phyloP scores from a whole-genome alignment of 2,329 filamentous ascomycete genomes.

The Monilinia polystroma region DNA sequence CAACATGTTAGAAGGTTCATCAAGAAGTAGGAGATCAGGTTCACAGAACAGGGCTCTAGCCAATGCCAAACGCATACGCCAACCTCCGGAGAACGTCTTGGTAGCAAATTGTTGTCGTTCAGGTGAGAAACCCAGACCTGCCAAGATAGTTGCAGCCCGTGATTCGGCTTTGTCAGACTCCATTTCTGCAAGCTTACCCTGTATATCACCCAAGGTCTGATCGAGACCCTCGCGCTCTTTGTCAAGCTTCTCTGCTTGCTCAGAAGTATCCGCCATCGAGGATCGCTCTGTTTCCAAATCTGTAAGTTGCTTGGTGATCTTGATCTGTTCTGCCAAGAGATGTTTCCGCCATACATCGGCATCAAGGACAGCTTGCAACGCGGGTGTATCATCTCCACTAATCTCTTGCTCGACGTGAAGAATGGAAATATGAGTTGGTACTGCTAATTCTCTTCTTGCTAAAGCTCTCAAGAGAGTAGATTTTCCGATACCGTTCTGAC shows the following conservation, averaged over 20 bases:
- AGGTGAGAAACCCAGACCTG: slow-evolving; percentile 92
- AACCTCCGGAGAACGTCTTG: slow-evolving; percentile 98
- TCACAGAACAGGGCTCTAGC: slow-evolving; percentile 97
- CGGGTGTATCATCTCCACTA: slow-evolving; percentile 90
- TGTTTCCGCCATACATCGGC: slow-evolving; percentile 99
- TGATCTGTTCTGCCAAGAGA: slow-evolving; percentile 81
- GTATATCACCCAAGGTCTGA: slow-evolving; percentile 85
- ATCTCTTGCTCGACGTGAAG: slow-evolving; percentile 99
- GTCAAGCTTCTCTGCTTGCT: slow-evolving; percentile 82
- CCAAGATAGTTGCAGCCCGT: slow-evolving; percentile 90
- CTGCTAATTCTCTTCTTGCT: slow-evolving; percentile 87
- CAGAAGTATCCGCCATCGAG: slow-evolving; percentile 85
- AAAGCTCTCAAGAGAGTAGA: slow-evolving; percentile 90
- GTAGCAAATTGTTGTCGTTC: slow-evolving; percentile 91
- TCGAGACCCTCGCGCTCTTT: slow-evolving; percentile 87
- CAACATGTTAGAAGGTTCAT: slow-evolving; percentile 99
- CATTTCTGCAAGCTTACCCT: slow-evolving; percentile 93
- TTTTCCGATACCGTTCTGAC: slow-evolving; percentile 99
- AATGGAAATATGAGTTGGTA: slow-evolving; percentile 97
- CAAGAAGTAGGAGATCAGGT: slow-evolving; percentile 89
- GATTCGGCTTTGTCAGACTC: slow-evolving; percentile 98
- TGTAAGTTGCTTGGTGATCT: slow-evolving; percentile 74
- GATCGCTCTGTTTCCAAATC: slow-evolving; percentile 75
- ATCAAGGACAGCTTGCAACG: slow-evolving; percentile 91
- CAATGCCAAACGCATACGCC: slow-evolving; percentile 96